Evolutionary conservation across 495 filamentous ascomycete genomes (phyloP).

Genomic region (Hypoxylon trugodes): DNA sequence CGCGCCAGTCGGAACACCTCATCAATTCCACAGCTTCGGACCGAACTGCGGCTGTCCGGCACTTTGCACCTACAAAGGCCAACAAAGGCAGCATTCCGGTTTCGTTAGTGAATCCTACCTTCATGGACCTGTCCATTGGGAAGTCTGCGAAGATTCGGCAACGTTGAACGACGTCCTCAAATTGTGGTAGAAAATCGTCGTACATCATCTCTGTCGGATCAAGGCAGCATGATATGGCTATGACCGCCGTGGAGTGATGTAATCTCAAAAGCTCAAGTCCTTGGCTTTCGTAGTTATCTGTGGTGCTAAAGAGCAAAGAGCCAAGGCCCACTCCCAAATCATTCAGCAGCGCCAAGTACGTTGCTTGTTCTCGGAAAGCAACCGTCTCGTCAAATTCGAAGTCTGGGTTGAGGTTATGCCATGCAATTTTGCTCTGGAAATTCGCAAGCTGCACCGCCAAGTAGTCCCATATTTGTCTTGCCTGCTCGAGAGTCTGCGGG

Average conservation of each 20-base stretch:
- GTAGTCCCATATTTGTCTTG: conserved; percentile 30
- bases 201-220: conserved; percentile 40
- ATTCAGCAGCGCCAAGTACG: conserved; percentile 24
- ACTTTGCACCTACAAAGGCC: conserved; percentile 32
- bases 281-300: conserved; percentile 25
- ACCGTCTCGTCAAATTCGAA: conserved; percentile 36
- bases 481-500: conserved; percentile 31
- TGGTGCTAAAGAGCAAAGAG: conserved; percentile 12
- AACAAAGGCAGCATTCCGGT: conserved; percentile 27
- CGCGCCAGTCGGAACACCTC: conserved; percentile 23
- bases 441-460: conserved; percentile 27
- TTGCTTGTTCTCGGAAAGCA: conserved; percentile 25
- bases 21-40: conserved; percentile 27
- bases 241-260: conserved; percentile 20
- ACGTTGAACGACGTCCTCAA: conserved; percentile 33
- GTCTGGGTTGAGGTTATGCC: conserved; percentile 33
- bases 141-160: conserved; percentile 25
- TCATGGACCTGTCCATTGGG: not conserved
- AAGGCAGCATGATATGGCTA: conserved; percentile 33
- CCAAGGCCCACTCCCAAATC: conserved; percentile 30
- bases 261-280: conserved; percentile 35
- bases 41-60: conserved; percentile 23
- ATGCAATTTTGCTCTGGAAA: conserved; percentile 30
- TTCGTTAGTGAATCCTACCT: conserved; percentile 34
- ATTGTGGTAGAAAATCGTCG: conserved; percentile 33